Evolutionary conservation across 257 asterid species (phyloP), one percentile per base, ranked within the genome.

Genomic region (Jasminum sambac): DNA sequence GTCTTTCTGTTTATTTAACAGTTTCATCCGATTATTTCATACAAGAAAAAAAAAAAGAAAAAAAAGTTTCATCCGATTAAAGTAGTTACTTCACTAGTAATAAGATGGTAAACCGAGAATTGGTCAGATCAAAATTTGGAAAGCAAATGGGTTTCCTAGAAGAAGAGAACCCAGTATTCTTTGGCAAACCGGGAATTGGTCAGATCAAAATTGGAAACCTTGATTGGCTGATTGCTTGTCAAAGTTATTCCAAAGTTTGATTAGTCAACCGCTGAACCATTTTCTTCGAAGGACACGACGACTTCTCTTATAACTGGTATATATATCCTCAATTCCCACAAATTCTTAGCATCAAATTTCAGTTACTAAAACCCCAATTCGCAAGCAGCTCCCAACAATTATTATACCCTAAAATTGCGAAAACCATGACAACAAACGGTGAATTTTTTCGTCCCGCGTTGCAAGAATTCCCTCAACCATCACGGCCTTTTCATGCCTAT

Each of bases 401-500:
- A 40, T 6, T 11, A 40, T 6, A 11, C 12, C 11, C 9, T 2
- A 40, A 40, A 40, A 8, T 1, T 1, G 12, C 44, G 34, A 10
- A 40, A 67, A 50, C 14, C 73, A 52, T 57, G 65, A 17, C 26
- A 4, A 21, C 43, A 8, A 55, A 55, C 11, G 16, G 43, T 52
- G 48, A n/a, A 17, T 68, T 68, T 19, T 36, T 17, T 30, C 21
- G 21, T 37, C 58, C 73, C 10, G 21, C 4, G 14, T 0, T n/a
- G 2, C 65, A 11, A 39, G 37, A 42, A 36, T 67, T 30, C 36
- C 44, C 46, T 25, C 44, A 67, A 55, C 48, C 38, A 4, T 52
- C 50, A 14, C 36, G 65, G 44, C 52, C 73, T 39, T 19, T 64
- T 6, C 65, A 55, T 52, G 72, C 24, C 19, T 59, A n/a, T 59